A percentile compares a stretch with the other conserved stretches of the same genome.
Evolutionary conservation across 2,329 filamentous ascomycete species (phyloP).

Genomic region (Alternaria angustiovoidea): DNA sequence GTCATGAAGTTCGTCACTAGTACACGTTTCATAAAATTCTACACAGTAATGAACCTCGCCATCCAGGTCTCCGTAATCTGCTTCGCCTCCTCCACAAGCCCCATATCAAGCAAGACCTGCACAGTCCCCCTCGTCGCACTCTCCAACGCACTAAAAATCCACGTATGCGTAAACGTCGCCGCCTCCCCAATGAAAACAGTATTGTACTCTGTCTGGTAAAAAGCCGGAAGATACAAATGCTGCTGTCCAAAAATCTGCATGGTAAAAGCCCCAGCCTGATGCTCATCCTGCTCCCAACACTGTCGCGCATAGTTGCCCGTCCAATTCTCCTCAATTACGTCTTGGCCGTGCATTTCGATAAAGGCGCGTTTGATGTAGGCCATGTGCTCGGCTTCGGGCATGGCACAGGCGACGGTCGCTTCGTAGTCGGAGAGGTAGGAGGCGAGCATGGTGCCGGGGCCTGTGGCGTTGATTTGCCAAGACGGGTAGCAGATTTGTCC

Average conservation of each 20-base stretch:
- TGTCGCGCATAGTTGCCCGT: constrained; percentile 69
- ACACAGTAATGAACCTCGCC: constrained; percentile 64
- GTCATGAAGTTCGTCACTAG: no score
- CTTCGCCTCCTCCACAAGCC: constrained; percentile 73
- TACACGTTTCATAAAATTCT: no score
- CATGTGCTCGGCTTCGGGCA: constrained; percentile 56
- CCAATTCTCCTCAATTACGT: constrained; percentile 64
- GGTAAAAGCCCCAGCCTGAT: constrained; percentile 68
- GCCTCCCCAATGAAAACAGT: constrained; percentile 68
- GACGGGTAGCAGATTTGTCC: constrained; percentile 69
- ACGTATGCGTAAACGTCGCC: constrained; percentile 69
- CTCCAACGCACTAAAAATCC: constrained; percentile 70
- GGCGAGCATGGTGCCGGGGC: constrained; percentile 64
- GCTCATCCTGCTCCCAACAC: constrained; percentile 69
- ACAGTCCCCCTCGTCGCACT: constrained; percentile 68
- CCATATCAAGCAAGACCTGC: constrained; percentile 68
- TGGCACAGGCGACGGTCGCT: not conserved
- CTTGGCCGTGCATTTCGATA: constrained; percentile 66
- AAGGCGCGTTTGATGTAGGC: constrained; percentile 68
- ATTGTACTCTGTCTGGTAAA: constrained; percentile 71
- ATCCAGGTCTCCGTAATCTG: constrained; percentile 69
- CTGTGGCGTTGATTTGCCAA: constrained; percentile 67
- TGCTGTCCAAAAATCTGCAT: constrained; percentile 68
- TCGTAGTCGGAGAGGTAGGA: constrained; percentile 2
- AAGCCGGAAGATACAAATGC: constrained; percentile 71